These are phyloP conservation scores for Gnaphalium uliginosum DNA, from an alignment of 129 eudicot species.

Conservation along the genomic window DNA sequence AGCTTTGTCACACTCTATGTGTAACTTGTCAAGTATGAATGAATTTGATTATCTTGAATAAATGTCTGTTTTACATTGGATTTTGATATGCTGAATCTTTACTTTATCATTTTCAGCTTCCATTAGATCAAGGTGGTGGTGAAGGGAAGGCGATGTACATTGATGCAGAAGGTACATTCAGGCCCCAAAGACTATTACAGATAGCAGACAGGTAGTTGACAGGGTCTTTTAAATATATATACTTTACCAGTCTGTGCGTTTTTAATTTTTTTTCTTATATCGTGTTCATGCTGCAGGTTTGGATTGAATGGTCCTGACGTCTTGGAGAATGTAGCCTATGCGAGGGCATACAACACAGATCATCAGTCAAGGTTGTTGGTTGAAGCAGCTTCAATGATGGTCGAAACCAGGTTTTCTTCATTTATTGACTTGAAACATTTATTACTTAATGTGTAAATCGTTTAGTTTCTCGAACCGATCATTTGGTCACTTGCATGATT, in stretches of 20 bases:
- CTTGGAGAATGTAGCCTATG: constrained; percentile 95
- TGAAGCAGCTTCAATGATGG: constrained; percentile 99
- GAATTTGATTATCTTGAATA: background rate
- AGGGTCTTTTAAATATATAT: background rate
- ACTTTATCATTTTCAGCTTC: constrained; percentile 55
- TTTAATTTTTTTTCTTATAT: background rate
- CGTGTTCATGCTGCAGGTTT: constrained; percentile 50
- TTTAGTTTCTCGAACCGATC: background rate
- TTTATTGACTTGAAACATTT: background rate
- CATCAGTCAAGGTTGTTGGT: constrained; percentile 92
- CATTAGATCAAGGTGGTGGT: constrained; percentile 97
- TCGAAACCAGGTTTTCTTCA: constrained; percentile 69
- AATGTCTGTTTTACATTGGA: background rate
- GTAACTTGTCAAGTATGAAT: constrained; percentile 85
- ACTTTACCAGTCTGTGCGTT: background rate
- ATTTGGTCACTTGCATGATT: background rate
- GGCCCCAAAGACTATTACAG: constrained; percentile 93
- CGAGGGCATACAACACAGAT: constrained; percentile 94
- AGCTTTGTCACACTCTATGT: constrained; percentile 89
- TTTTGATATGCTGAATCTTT: background rate
- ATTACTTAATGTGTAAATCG: background rate
- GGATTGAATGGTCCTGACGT: constrained; percentile 91
- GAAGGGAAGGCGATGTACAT: constrained; percentile 99
- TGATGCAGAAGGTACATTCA: constrained; percentile 96
- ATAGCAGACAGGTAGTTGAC: constrained; percentile 77